Percentiles rank a stretch among this genome's conserved stretches.
Conservation (phyloP, 176 grass and related monocot species). For the Chrysopogon serrulatus region DNA sequence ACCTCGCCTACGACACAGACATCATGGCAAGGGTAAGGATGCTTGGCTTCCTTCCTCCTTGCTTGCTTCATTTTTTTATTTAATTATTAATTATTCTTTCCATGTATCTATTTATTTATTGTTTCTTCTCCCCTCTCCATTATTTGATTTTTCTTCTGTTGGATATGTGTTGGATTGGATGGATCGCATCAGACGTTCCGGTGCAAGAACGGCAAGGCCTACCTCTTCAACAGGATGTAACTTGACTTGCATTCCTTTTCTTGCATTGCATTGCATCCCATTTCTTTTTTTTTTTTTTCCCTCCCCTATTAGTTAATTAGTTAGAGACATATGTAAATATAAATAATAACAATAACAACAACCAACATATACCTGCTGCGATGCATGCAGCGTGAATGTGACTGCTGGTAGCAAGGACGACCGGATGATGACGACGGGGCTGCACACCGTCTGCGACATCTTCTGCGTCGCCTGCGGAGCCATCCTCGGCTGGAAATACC, state of each 20-base stretch:
- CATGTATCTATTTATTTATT: not conserved
- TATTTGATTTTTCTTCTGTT: not conserved
- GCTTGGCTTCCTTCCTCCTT: too few relatives aligned
- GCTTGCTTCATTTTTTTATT: not conserved
- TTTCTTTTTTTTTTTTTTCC: too few relatives aligned
- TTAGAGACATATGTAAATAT: too few relatives aligned
- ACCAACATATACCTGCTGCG: too few relatives aligned
- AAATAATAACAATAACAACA: too few relatives aligned
- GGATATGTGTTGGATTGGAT: not conserved
- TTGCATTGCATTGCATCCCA: not conserved
- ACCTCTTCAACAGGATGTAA: slow-evolving; percentile 49
- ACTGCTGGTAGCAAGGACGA: slow-evolving; percentile 16
- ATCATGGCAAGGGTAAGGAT: slow-evolving; percentile 61
- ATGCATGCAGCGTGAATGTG: slow-evolving; percentile 39
- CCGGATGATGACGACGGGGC: slow-evolving; percentile 38
- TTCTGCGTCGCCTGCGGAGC: slow-evolving; percentile 50
- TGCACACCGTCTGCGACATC: slow-evolving; percentile 49
- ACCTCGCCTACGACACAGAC: slow-evolving; percentile 40
- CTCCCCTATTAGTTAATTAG: too few relatives aligned
- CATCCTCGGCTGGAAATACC: slow-evolving; percentile 49
- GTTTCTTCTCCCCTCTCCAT: not conserved
- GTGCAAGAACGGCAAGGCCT: slow-evolving; percentile 58
- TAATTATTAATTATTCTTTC: not conserved
- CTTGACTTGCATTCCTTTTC: too few relatives aligned
- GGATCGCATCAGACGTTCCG: slow-evolving; percentile 20